Evolutionary conservation across 2,329 filamentous ascomycete species (phyloP).

Genomic region (Chrysosphaeria jannelii): DNA sequence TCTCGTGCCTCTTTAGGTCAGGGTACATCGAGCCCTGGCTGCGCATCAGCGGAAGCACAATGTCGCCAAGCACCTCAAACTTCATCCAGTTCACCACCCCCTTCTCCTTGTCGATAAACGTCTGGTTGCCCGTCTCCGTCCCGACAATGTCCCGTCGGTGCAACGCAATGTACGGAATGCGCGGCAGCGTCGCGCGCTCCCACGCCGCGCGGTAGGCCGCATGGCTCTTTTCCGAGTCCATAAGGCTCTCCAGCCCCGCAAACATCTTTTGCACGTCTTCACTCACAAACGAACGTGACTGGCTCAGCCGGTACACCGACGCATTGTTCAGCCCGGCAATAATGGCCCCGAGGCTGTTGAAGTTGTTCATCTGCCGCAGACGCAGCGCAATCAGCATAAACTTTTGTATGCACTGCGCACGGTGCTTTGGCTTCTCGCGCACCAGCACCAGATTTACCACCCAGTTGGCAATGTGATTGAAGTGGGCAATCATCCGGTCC

Average conservation of each 20-base stretch:
- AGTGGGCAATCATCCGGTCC: constrained; percentile 80
- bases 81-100: constrained; percentile 91
- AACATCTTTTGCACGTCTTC: constrained; percentile 52
- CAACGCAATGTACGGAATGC: constrained; percentile 80
- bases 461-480: constrained; percentile 62
- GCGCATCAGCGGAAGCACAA: constrained; percentile 68
- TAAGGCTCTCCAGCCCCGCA: constrained; percentile 63
- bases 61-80: constrained; percentile 84
- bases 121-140: constrained; percentile 75
- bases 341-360: constrained; percentile 83
- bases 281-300: constrained; percentile 50
- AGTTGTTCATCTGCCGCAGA: constrained; percentile 79
- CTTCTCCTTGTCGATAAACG: constrained; percentile 44
- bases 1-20: constrained; percentile 36
- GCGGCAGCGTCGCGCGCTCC: constrained; percentile 74
- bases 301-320: constrained; percentile 52
- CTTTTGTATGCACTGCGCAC: constrained; percentile 72
- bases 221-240: constrained; percentile 77
- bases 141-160: constrained; percentile 73
- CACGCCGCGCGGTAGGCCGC: constrained; percentile 90
- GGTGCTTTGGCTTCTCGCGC: constrained; percentile 84
- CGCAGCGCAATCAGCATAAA: constrained; percentile 78
- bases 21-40: constrained; percentile 68
- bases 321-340: constrained; percentile 78
- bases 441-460: constrained; percentile 62